Percentiles rank a stretch among this genome's conserved stretches.
Conservation (phyloP, 257 asterid genomes). For the Solanum sejunctum region DNA sequence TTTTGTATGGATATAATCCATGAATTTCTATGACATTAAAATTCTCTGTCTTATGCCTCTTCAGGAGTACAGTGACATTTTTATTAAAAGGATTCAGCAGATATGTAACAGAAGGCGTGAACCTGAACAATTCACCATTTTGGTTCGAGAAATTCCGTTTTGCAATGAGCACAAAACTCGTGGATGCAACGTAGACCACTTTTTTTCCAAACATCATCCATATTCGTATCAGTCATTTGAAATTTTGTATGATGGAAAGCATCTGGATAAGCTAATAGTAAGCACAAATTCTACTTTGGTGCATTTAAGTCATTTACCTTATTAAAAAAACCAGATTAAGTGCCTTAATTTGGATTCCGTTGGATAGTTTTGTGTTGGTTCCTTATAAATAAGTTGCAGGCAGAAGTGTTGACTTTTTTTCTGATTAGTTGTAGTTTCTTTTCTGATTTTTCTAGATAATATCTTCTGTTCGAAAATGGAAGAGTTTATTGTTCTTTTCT, state of each 20-base stretch:
- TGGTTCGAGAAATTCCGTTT: conserved; percentile 86
- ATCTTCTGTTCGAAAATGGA: not conserved
- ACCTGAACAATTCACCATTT: conserved; percentile 83
- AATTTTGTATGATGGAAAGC: conserved; percentile 67
- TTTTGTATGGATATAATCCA: not conserved
- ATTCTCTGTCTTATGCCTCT: conserved; percentile 1
- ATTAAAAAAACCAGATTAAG: not conserved
- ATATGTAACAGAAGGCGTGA: conserved; percentile 55
- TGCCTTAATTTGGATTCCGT: not conserved
- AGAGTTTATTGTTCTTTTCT: not conserved
- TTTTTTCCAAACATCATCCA: conserved; percentile 67
- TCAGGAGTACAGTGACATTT: conserved; percentile 67
- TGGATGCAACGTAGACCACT: conserved; percentile 71
- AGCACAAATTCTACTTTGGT: conserved; percentile 3
- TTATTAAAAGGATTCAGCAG: conserved; percentile 58
- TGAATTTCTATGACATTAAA: not conserved
- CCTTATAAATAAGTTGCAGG: not conserved
- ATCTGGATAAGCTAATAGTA: conserved; percentile 57
- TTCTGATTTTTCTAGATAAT: not conserved
- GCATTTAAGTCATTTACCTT: not conserved
- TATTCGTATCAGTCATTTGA: conserved; percentile 63
- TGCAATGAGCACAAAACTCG: conserved; percentile 70
- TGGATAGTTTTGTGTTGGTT: not conserved
- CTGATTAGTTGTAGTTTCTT: not conserved
- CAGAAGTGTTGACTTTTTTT: not conserved